Conservation (phyloP, 495 filamentous ascomycete species). For the Viridothelium virens region DNA sequence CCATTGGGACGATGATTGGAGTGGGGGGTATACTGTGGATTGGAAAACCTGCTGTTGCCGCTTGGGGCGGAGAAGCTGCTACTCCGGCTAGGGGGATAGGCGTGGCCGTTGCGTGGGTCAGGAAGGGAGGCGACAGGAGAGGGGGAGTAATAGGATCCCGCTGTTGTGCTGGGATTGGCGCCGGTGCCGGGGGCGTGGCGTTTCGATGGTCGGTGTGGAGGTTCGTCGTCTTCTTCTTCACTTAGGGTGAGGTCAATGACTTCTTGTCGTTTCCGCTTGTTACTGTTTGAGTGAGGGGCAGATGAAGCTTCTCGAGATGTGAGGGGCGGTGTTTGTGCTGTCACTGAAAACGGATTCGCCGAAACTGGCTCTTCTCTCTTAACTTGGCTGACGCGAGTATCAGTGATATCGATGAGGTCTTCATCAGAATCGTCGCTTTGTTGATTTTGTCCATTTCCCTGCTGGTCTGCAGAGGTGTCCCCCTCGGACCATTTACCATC, state of each 20-base stretch:
- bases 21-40: constrained; percentile 5
- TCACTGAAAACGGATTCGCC: constrained; percentile 25
- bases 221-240: constrained; percentile 67
- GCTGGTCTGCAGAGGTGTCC: constrained; percentile 34
- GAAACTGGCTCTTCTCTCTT: constrained; percentile 42
- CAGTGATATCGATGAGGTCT: constrained; percentile 60
- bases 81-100: constrained; percentile 14
- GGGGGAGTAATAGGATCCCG: not conserved
- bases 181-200: constrained; percentile 12
- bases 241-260: constrained; percentile 76
- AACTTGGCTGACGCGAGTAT: constrained; percentile 40
- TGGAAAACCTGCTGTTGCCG: not conserved
- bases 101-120: constrained; percentile 8
- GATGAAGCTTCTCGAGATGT: constrained; percentile 52
- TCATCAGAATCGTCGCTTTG: constrained; percentile 53
- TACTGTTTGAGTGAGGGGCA: constrained; percentile 35
- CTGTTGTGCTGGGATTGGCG: not conserved
- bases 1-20: constrained; percentile 8
- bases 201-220: constrained; percentile 25
- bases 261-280: constrained; percentile 54
- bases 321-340: constrained; percentile 42
- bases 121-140: constrained; percentile 3
- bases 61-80: not conserved
- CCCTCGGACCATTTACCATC: constrained; percentile 66
- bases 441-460: constrained; percentile 30